These are phyloP conservation scores for Chlamydomonas applanata DNA, from an alignment of 139 green algal genomes.

Conservation along the genomic window DNA sequence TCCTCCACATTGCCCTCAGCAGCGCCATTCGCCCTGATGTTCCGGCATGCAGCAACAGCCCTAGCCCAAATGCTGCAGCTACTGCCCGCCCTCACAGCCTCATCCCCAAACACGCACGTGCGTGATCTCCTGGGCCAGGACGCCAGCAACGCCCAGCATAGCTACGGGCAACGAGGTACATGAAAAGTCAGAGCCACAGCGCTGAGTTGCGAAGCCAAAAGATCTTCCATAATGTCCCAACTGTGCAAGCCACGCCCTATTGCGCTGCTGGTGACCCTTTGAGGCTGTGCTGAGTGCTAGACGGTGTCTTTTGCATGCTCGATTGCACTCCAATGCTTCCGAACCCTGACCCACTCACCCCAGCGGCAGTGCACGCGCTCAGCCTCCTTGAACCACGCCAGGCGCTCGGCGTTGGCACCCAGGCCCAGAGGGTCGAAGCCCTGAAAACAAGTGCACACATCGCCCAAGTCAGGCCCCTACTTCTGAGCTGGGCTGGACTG, in stretches of 20 bases:
- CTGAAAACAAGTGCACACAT: neutral
- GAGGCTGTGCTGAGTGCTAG: too few species aligned
- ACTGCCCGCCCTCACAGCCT: too few species aligned
- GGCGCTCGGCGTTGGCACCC: conserved; percentile 55
- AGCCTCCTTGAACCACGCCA: conserved; percentile 54
- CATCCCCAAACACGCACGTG: neutral
- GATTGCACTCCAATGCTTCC: too few species aligned
- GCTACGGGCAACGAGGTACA: conserved; percentile 16
- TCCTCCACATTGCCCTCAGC: too few species aligned
- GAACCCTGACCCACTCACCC: conserved; percentile 31
- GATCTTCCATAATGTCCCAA: neutral
- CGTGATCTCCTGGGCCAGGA: conserved; percentile 76
- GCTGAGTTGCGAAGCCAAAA: too few species aligned
- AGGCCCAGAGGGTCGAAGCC: conserved; percentile 79
- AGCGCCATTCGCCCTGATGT: too few species aligned
- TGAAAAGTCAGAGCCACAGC: too few species aligned
- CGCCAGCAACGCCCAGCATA: conserved; percentile 87
- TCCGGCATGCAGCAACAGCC: too few species aligned
- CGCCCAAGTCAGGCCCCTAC: neutral
- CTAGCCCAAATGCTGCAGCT: too few species aligned
- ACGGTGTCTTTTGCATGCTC: too few species aligned
- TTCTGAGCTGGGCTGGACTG: neutral
- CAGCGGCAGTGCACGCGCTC: conserved; percentile 81
- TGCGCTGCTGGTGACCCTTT: too few species aligned
- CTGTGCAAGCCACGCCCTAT: too few species aligned